phyloP scores from a whole-genome alignment of 306 rosid genomes.

The Begonia loranthoides region DNA sequence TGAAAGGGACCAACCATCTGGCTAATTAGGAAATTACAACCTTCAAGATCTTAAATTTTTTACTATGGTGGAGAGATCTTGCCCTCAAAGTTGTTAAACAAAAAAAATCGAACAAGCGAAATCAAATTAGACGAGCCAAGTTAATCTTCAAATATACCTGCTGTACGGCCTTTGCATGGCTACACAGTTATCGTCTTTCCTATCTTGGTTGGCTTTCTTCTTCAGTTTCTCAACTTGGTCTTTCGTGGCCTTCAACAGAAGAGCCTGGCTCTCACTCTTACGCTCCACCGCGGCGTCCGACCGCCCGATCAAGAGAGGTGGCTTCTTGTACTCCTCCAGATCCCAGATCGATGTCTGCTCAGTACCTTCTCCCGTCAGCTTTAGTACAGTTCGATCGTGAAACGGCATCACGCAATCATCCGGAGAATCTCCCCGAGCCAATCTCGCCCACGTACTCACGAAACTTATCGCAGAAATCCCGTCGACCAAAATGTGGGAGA shows the following conservation, averaged over 20 bases:
- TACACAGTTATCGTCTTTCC: not conserved
- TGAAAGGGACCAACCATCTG: too few species aligned
- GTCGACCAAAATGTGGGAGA: slow-evolving; percentile 39
- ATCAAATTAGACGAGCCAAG: too few species aligned
- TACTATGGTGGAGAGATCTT: too few species aligned
- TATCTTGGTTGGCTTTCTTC: slow-evolving; percentile 21
- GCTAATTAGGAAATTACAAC: too few species aligned
- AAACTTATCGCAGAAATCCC: slow-evolving; percentile 36
- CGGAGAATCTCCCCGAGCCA: slow-evolving; percentile 32
- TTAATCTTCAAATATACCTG: too few species aligned
- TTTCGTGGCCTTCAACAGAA: slow-evolving; percentile 25
- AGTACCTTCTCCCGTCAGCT: slow-evolving; percentile 8
- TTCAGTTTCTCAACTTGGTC: slow-evolving; percentile 29
- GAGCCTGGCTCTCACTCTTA: slow-evolving; percentile 19
- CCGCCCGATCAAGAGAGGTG: slow-evolving; percentile 16
- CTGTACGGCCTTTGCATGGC: not conserved
- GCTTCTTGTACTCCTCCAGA: slow-evolving; percentile 13
- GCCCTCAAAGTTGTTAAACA: too few species aligned
- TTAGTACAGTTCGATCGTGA: slow-evolving; percentile 17
- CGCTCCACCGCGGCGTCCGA: slow-evolving; percentile 19
- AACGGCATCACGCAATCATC: slow-evolving; percentile 15
- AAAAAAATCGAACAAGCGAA: too few species aligned
- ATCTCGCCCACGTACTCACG: slow-evolving; percentile 32
- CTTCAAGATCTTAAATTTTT: too few species aligned
- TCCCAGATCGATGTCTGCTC: not conserved